Conservation (phyloP, 306 rosid species). For the Fragaria iinumae region DNA sequence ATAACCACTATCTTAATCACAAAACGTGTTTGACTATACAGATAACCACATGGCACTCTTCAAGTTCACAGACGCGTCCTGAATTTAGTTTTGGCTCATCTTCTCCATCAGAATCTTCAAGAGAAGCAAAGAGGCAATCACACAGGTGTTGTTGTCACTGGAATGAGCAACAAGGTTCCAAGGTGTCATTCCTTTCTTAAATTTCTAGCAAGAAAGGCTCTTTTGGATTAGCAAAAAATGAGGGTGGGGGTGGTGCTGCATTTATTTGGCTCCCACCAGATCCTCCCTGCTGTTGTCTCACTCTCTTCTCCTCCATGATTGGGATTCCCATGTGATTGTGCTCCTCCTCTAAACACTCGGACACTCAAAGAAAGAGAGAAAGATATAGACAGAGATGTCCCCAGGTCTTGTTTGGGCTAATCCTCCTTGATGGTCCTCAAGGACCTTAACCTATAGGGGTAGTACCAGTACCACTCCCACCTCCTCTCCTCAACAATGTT, state of each 20-base stretch:
- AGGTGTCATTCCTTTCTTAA: slow-evolving; percentile 32
- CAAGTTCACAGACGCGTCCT: background rate
- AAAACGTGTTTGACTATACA: slow-evolving; percentile 2
- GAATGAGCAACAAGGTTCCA: slow-evolving; percentile 36
- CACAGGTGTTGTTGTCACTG: slow-evolving; percentile 30
- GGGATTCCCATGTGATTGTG: slow-evolving; percentile 94
- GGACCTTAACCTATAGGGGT: background rate
- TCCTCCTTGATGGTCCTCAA: background rate
- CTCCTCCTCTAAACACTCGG: slow-evolving; percentile 40
- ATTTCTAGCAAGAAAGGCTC: slow-evolving; percentile 22
- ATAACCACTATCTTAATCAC: background rate
- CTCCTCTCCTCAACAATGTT: background rate
- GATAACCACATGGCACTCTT: background rate
- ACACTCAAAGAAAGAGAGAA: background rate
- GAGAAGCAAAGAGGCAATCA: slow-evolving; percentile 17
- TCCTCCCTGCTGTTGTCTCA: slow-evolving; percentile 99
- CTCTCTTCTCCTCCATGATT: slow-evolving; percentile 78
- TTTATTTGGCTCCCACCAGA: slow-evolving; percentile 86
- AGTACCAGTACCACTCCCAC: background rate
- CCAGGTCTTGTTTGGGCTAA: slow-evolving; percentile 2
- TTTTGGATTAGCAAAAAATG: slow-evolving; percentile 44
- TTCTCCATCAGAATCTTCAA: slow-evolving; percentile 6
- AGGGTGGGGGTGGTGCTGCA: slow-evolving; percentile 37
- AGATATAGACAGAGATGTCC: slow-evolving; percentile 10
- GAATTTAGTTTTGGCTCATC: background rate